Evolutionary conservation across 1,139 yeast genomes (phyloP), one percentile per base, ranked within the genome.

Genomic region (Candida labiduridarum): DNA sequence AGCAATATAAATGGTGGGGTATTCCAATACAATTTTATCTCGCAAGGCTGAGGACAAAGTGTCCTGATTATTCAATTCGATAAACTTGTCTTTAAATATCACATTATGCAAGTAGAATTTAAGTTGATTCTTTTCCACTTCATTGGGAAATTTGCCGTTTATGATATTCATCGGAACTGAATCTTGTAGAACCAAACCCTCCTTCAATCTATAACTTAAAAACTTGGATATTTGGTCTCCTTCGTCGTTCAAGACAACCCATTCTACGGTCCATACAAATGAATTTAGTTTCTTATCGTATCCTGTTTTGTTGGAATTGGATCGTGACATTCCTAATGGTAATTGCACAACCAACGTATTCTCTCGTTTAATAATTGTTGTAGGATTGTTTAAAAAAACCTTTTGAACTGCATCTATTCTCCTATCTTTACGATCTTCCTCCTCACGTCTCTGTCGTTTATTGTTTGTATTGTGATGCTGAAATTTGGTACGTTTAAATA

Each of bases 231-330:
- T 44, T 35, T 62, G 62, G 6, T 51, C 49, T 0, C 66, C 68
- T 4, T 60, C 55, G 2, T 59, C 55, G 33, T 71, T 68, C n/a
- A 78, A 59, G 8, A 82, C 59, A 0, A 80, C 64, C 88, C 91
- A 86, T 63, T 91, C 96, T 0, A 90, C 66, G 0, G 96, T 86
- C 97, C 97, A 91, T 18, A 80, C 79, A 63, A 80, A 86, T 27
- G 80, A 67, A 43, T 83, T 80, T 56, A 76, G 71, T 57, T 81
- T 79, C 63, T 84, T 84, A 60, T 89, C 94, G 76, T 84, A 88
- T 1, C 87, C 85, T 0, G 94, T 81, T 59, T 85, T 87, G 63
- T 92, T 92, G 51, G 73, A 65, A 9, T 65, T 60, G 3, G 90
- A 77, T 49, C 97, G 70, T 25, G 84, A 78, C 96, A 91, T 89